A percentile compares a stretch with the other conserved stretches of the same genome.
Conservation (phyloP, 192 early-diverging fungal genomes). For the Mortierella hygrophila region DNA sequence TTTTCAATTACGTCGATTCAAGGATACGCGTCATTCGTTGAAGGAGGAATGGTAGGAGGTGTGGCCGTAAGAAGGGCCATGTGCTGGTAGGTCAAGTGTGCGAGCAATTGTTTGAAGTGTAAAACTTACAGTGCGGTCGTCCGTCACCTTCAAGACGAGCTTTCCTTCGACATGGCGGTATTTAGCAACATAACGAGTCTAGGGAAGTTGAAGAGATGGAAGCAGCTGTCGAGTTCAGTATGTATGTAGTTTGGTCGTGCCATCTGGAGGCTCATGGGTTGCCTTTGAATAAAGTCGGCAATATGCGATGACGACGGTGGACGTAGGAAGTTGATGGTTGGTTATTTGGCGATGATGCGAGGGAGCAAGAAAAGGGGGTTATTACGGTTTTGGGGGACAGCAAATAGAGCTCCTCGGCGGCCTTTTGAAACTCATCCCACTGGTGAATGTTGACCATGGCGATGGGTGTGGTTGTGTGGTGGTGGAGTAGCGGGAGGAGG, state of each 20-base stretch:
- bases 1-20: not conserved
- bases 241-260: not conserved
- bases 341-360: not conserved
- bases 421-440: constrained; percentile 84
- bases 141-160: constrained; percentile 81
- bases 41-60: not conserved
- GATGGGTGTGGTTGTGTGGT: constrained; percentile 4
- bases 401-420: constrained; percentile 77
- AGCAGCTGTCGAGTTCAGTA: not conserved
- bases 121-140: constrained; percentile 72
- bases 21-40: not conserved
- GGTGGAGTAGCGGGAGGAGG: not conserved
- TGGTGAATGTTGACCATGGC: constrained; percentile 76
- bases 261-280: not conserved
- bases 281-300: not conserved
- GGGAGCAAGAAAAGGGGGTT: not conserved
- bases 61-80: not conserved
- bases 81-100: not conserved
- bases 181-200: constrained; percentile 78
- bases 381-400: constrained; percentile 71
- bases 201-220: constrained; percentile 4
- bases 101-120: not conserved
- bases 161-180: constrained; percentile 77
- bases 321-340: not conserved
- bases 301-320: not conserved